phyloP scores from a whole-genome alignment of 2,329 filamentous ascomycete genomes.

The Fusarium clavum region DNA sequence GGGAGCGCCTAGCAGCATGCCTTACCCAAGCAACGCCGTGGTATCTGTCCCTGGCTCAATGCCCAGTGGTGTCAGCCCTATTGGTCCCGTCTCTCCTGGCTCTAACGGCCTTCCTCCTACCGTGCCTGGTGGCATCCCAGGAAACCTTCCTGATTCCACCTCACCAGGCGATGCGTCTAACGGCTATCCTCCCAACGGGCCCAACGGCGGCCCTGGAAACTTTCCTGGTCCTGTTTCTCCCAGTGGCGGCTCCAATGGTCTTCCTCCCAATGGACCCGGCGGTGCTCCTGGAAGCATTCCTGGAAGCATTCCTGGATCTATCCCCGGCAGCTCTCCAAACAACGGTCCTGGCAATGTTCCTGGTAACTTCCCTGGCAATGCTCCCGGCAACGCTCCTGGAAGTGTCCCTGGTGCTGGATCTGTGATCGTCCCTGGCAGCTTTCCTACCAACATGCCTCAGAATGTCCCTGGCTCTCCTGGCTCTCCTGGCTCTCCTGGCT shows the following conservation, averaged over 20 bases:
- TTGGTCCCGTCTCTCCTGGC: slow-evolving; percentile 15
- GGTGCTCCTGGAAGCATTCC: slow-evolving; percentile 6
- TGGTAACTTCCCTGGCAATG: background rate
- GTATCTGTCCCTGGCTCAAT: slow-evolving; percentile 32
- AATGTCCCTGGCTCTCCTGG: slow-evolving; percentile 13
- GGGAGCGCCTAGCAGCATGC: slow-evolving; percentile 23
- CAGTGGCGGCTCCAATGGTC: slow-evolving; percentile 20
- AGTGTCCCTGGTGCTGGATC: slow-evolving; percentile 33
- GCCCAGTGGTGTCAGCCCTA: slow-evolving; percentile 14
- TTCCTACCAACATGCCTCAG: slow-evolving; percentile 19
- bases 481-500: slow-evolving; percentile 1
- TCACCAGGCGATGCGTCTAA: slow-evolving; percentile 23
- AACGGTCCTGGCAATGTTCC: background rate
- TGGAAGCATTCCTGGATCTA: slow-evolving; percentile 8
- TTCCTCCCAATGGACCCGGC: slow-evolving; percentile 23
- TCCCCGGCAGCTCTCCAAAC: slow-evolving; percentile 12
- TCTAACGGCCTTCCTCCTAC: slow-evolving; percentile 30
- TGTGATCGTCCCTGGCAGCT: slow-evolving; percentile 18
- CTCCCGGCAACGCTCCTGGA: slow-evolving; percentile 4
- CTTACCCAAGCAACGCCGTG: slow-evolving; percentile 24
- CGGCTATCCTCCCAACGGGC: slow-evolving; percentile 20
- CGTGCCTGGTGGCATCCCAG: slow-evolving; percentile 9
- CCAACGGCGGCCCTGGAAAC: slow-evolving; percentile 9
- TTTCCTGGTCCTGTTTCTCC: slow-evolving; percentile 25
- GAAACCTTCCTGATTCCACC: slow-evolving; percentile 5